These are phyloP conservation scores for Trametes hirsuta DNA, from an alignment of 1,284 basidiomycete species.

Conservation along the genomic window DNA sequence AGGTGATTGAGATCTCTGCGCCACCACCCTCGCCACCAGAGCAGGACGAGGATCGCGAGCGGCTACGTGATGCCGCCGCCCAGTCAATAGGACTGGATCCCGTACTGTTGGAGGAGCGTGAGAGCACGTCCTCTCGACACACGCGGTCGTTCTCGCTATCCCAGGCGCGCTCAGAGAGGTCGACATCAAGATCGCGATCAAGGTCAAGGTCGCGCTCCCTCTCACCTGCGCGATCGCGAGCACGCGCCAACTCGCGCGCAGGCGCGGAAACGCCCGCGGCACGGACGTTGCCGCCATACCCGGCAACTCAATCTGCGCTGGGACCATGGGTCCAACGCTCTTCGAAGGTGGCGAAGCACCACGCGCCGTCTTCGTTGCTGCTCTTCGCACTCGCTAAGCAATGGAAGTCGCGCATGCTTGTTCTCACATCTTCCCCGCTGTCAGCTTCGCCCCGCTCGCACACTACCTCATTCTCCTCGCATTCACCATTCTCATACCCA, in stretches of 20 bases:
- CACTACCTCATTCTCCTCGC: conserved; percentile 25
- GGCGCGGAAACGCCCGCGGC: conserved; percentile 28
- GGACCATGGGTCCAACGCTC: conserved; percentile 53
- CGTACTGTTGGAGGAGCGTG: conserved; percentile 35
- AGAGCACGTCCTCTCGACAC: conserved; percentile 23
- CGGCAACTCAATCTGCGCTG: conserved; percentile 54
- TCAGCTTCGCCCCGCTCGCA: conserved; percentile 37
- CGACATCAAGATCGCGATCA: conserved; percentile 23
- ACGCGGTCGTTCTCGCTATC: conserved; percentile 22
- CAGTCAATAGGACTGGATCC: conserved; percentile 68
- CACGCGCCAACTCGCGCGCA: conserved; percentile 15
- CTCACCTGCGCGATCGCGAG: conserved; percentile 19
- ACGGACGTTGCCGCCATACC: conserved; percentile 58
- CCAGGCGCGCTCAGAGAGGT: conserved; percentile 25
- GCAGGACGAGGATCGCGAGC: conserved; percentile 71
- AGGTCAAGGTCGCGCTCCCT: conserved; percentile 18
- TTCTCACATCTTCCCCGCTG: conserved; percentile 52
- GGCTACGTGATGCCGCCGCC: conserved; percentile 72
- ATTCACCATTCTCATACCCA: conserved; percentile 16
- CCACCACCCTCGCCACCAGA: conserved; percentile 47
- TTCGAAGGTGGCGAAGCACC: conserved; percentile 63
- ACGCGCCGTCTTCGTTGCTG: conserved; percentile 65
- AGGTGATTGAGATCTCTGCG: conserved; percentile 73
- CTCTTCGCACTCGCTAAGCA: conserved; percentile 71
- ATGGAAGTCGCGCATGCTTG: conserved; percentile 68